Evolutionary conservation across 2,329 filamentous ascomycete genomes (phyloP), one percentile per base, ranked within the genome.

Genomic region (Fusarium sp.): DNA sequence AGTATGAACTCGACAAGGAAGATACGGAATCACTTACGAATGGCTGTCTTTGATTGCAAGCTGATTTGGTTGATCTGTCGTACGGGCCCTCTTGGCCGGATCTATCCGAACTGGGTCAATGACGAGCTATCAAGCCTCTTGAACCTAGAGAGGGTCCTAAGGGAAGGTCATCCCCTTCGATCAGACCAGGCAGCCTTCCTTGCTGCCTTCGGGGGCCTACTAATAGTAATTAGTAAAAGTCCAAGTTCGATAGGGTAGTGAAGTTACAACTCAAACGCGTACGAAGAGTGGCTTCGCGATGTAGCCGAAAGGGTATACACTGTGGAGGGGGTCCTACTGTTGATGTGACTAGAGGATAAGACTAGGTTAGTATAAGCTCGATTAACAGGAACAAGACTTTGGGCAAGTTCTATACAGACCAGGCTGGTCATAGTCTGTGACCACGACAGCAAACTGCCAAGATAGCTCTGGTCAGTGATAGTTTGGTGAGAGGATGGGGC

Each of bases 1-100:
- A 24, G 8, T 6, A 42, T n/a, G 1, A 6, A 42, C 8, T 14
- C 10, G 6, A n/a, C 1, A 2, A 24, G 5, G 14, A 14, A 10
- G 14, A 11, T 22, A 24, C 6, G 10, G 14, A 42, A 42, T 15
- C 1, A 42, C 41, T 42, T 42, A 17, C 41, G 13, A 8, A 7
- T 42, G 22, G 41, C 41, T n/a, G 9, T 42, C 41, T 42, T 42
- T 15, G 41, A 42, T 9, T 42, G 41, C 8, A 24, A 4, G 22
- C 41, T 42, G 41, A 24, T 42, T 14, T 1, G 14, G 13, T 24
- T 42, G 41, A 42, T 42, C 22, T 5, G 22, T 42, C 41, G 41
- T 42, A 24, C 41, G 24, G 24, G 24, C 24, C 24, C 24, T 26
- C 24, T 26, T 26, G 24, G 24, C 24, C 24, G 24, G 24, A 26